Evolutionary conservation across 2,329 filamentous ascomycete species (phyloP).

Genomic region (Pseudogymnoascus sp.): DNA sequence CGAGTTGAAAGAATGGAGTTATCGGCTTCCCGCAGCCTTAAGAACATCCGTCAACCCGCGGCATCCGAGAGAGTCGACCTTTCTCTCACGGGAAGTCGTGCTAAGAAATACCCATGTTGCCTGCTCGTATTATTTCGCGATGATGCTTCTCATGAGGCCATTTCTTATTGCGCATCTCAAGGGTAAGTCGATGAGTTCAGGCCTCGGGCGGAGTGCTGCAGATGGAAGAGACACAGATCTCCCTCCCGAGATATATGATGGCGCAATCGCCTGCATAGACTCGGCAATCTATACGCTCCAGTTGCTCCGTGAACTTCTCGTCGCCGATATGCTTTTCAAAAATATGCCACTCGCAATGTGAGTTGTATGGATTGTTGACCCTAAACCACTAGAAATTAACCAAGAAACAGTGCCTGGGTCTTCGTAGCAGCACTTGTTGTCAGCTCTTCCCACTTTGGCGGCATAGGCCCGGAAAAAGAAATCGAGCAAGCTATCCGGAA

Average conservation of each 20-base stretch:
- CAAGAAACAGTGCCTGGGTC: constrained; percentile 8
- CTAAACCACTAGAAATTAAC: background rate
- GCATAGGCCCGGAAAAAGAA: background rate
- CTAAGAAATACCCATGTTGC: constrained; percentile 15
- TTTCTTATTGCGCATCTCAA: constrained; percentile 13
- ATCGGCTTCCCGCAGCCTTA: background rate
- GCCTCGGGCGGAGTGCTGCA: background rate
- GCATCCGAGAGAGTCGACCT: background rate
- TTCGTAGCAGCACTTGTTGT: constrained; percentile 11
- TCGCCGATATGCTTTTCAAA: constrained; percentile 5
- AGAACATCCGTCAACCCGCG: background rate
- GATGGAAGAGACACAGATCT: background rate
- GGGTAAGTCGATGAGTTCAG: background rate
- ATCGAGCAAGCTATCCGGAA: constrained; percentile 7
- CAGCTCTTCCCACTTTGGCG: constrained; percentile 8
- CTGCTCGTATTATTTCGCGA: constrained; percentile 15
- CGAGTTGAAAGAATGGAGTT: constrained; percentile 6
- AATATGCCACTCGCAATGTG: constrained; percentile 12
- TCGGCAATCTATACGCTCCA: constrained; percentile 8
- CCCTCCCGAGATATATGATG: background rate
- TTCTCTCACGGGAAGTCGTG: background rate
- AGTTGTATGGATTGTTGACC: background rate
- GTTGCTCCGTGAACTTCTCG: constrained; percentile 1
- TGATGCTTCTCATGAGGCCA: constrained; percentile 14
- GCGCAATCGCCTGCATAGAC: constrained; percentile 7